phyloP scores from a whole-genome alignment of 306 rosid species.

The Rosa chinensis region DNA sequence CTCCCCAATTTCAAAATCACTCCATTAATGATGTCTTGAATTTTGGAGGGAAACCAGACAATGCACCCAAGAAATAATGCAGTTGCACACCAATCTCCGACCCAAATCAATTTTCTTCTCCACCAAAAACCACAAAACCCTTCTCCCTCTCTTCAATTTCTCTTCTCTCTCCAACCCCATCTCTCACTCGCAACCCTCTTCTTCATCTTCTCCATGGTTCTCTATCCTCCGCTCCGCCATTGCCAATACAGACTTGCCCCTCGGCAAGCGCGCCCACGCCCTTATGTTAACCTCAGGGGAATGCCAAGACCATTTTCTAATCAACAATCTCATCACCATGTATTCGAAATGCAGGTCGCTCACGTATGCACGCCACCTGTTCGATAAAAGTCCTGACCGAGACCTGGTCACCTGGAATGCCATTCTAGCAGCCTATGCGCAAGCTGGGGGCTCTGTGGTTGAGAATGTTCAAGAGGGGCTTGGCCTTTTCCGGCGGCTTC shows the following conservation, averaged over 20 bases:
- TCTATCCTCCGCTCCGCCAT: constrained; percentile 67
- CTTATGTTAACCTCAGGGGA: constrained; percentile 47
- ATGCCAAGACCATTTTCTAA: constrained; percentile 44
- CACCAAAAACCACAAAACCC: background rate
- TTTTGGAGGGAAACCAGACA: constrained; percentile 17
- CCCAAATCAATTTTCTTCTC: constrained; percentile 20
- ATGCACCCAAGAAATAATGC: constrained; percentile 42
- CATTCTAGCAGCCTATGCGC: constrained; percentile 63
- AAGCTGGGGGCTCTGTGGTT: constrained; percentile 25
- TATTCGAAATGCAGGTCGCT: constrained; percentile 66
- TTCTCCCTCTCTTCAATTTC: constrained; percentile 1
- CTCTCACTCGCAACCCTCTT: constrained; percentile 11
- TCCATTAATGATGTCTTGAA: background rate
- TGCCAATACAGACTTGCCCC: constrained; percentile 43
- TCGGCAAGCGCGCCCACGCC: constrained; percentile 67
- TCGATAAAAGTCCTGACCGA: constrained; percentile 50
- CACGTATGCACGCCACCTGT: constrained; percentile 59
- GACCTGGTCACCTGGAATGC: constrained; percentile 87
- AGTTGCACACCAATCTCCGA: constrained; percentile 31
- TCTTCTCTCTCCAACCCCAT: background rate
- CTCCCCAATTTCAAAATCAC: background rate
- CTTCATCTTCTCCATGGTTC: constrained; percentile 47
- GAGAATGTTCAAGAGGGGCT: constrained; percentile 48
- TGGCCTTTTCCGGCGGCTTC: constrained; percentile 53
- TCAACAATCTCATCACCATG: constrained; percentile 74